These are phyloP conservation scores for Volvariella surrecta DNA, from an alignment of 1,284 basidiomycete genomes.

Conservation along the genomic window DNA sequence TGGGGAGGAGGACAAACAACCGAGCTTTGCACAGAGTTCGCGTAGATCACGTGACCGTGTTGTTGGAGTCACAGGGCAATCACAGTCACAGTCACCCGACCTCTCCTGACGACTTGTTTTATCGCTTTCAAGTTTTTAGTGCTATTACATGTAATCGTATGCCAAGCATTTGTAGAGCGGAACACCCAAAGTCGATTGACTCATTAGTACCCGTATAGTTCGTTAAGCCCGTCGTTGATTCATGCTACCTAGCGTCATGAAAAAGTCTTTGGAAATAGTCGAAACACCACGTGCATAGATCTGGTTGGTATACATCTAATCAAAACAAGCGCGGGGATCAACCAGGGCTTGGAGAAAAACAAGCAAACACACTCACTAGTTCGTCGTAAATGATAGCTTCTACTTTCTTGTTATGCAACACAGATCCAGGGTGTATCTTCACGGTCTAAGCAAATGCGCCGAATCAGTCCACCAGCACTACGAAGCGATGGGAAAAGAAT, in stretches of 20 bases:
- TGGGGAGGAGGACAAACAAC: background rate
- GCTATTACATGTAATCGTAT: too few species aligned
- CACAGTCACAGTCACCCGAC: too few species aligned
- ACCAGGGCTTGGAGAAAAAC: background rate
- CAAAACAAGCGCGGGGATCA: constrained; percentile 2
- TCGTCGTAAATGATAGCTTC: constrained; percentile 88
- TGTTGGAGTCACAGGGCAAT: too few species aligned
- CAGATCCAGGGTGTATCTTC: constrained; percentile 86
- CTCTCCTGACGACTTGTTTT: too few species aligned
- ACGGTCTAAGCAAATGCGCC: constrained; percentile 49
- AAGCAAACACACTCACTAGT: constrained; percentile 47
- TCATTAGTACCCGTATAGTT: too few species aligned
- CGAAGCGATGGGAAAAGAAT: constrained; percentile 10
- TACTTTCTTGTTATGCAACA: constrained; percentile 70
- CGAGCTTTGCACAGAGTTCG: too few species aligned
- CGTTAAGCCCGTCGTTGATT: constrained; percentile 18
- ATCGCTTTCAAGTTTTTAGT: too few species aligned
- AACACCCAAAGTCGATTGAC: too few species aligned
- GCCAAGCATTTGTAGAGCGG: too few species aligned
- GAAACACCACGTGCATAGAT: constrained; percentile 87
- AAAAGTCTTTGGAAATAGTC: constrained; percentile 51
- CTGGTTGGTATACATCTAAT: constrained; percentile 73
- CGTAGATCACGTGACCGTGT: too few species aligned
- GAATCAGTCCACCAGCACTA: constrained; percentile 2
- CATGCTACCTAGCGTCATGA: constrained; percentile 18